These are phyloP conservation scores for Candida dubliniensis DNA, from an alignment of 1,139 yeast species.

Conservation along the genomic window DNA sequence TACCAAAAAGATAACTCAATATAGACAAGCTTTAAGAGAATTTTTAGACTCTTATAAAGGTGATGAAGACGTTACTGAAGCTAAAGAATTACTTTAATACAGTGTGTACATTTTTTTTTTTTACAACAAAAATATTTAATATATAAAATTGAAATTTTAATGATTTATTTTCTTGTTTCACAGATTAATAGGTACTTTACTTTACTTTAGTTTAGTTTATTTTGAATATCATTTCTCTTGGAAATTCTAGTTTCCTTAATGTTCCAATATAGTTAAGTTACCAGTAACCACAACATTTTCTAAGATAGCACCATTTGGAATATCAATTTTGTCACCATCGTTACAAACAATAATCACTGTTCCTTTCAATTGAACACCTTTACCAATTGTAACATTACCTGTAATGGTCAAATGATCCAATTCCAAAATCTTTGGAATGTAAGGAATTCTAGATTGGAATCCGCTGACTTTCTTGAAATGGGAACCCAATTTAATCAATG, in stretches of 20 bases:
- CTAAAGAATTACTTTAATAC: conserved; percentile 28
- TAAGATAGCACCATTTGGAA: conserved; percentile 91
- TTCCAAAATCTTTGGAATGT: conserved; percentile 94
- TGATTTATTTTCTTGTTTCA: neutral
- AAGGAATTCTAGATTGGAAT: conserved; percentile 87
- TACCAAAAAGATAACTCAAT: conserved; percentile 49
- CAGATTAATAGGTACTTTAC: neutral
- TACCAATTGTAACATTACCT: conserved; percentile 92
- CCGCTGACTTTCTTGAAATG: conserved; percentile 94
- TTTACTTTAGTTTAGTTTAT: no score
- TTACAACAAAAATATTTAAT: neutral
- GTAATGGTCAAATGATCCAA: conserved; percentile 96
- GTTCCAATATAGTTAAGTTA: conserved; percentile 92
- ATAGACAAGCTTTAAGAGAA: conserved; percentile 44
- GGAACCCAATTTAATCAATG: conserved; percentile 92
- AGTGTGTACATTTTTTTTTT: neutral
- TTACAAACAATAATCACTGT: conserved; percentile 97
- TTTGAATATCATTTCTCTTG: no score
- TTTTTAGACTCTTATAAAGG: conserved; percentile 38
- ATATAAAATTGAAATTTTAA: neutral
- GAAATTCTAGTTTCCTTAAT: conserved; percentile 36
- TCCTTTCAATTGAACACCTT: conserved; percentile 88
- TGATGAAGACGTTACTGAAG: conserved; percentile 48
- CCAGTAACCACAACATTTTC: conserved; percentile 98
- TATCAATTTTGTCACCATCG: conserved; percentile 94